Evolutionary conservation across 345 rosid species (phyloP).

Genomic region (Eucalyptus regnans): DNA sequence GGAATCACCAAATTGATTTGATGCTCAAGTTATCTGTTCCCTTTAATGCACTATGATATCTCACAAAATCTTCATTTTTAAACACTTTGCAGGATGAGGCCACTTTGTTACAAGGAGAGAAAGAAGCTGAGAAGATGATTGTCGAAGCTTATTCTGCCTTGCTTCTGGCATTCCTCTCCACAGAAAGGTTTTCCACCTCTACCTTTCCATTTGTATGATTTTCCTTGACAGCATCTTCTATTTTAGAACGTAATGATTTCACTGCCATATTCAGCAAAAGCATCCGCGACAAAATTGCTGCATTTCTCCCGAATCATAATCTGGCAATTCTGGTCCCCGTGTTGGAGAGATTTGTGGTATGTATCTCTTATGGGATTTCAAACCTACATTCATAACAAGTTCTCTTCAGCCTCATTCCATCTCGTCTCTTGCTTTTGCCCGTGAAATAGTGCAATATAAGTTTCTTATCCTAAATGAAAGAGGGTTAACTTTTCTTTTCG

Average conservation of each 20-base stretch:
- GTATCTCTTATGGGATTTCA: neutral
- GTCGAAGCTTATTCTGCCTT: constrained; percentile 95
- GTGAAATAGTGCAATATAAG: neutral
- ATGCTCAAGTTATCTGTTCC: neutral
- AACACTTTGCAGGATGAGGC: constrained; percentile 53
- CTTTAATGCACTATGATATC: neutral
- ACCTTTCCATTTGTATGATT: neutral
- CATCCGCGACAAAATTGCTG: constrained; percentile 67
- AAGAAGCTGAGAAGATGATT: constrained; percentile 98
- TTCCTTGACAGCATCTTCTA: neutral
- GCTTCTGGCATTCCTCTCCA: constrained; percentile 94
- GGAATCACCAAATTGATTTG: neutral
- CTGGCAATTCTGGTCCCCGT: constrained; percentile 75
- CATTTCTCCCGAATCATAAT: constrained; percentile 59
- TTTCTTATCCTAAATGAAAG: neutral
- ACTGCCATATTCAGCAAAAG: constrained; percentile 42
- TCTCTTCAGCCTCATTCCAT: neutral
- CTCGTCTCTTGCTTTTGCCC: neutral
- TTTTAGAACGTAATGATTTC: neutral
- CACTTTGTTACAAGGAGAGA: constrained; percentile 68
- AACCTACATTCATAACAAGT: neutral
- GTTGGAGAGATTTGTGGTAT: constrained; percentile 97
- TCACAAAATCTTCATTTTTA: neutral
- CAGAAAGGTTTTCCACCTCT: constrained; percentile 52
- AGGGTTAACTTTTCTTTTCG: neutral